Evolutionary conservation across 2,329 filamentous ascomycete genomes (phyloP).

Genomic region (Fusarium mangiferae): DNA sequence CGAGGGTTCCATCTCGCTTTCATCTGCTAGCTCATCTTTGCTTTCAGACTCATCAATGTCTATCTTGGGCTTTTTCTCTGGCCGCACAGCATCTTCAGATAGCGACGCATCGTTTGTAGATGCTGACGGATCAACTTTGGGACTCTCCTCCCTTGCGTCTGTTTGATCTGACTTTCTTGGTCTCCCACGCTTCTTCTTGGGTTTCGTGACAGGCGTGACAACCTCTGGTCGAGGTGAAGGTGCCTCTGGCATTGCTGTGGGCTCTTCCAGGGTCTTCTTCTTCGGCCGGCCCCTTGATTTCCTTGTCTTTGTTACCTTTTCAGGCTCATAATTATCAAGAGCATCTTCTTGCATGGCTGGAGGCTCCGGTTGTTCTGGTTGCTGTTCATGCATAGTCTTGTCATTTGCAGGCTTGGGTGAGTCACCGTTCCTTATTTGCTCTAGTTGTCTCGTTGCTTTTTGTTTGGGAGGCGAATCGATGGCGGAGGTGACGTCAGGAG

Average conservation of each 20-base stretch:
- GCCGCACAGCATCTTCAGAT: slow-evolving; percentile 4
- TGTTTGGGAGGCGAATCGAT: slow-evolving; percentile 23
- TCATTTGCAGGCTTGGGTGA: neutral
- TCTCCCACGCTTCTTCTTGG: slow-evolving; percentile 55
- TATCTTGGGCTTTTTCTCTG: slow-evolving; percentile 3
- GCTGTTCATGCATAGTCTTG: neutral
- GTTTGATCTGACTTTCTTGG: slow-evolving; percentile 52
- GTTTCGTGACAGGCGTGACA: slow-evolving; percentile 13
- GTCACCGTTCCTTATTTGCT: neutral
- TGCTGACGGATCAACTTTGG: neutral
- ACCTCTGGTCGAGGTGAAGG: slow-evolving; percentile 1
- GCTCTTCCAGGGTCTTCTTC: slow-evolving; percentile 37
- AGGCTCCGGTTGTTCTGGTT: neutral
- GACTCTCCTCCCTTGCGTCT: slow-evolving; percentile 11
- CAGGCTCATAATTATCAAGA: slow-evolving; percentile 20
- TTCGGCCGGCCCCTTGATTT: slow-evolving; percentile 49
- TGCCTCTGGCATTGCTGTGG: slow-evolving; percentile 14
- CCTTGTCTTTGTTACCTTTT: slow-evolving; percentile 39
- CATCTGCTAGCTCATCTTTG: slow-evolving; percentile 2
- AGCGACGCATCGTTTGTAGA: slow-evolving; percentile 5
- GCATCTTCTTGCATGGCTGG: neutral
- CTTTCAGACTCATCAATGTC: neutral
- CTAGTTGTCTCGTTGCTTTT: slow-evolving; percentile 11
- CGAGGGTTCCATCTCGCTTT: neutral
- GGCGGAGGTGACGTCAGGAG: slow-evolving; percentile 40